phyloP scores from a whole-genome alignment of 73 alveolate genomes.

The Breviolum minutum region DNA sequence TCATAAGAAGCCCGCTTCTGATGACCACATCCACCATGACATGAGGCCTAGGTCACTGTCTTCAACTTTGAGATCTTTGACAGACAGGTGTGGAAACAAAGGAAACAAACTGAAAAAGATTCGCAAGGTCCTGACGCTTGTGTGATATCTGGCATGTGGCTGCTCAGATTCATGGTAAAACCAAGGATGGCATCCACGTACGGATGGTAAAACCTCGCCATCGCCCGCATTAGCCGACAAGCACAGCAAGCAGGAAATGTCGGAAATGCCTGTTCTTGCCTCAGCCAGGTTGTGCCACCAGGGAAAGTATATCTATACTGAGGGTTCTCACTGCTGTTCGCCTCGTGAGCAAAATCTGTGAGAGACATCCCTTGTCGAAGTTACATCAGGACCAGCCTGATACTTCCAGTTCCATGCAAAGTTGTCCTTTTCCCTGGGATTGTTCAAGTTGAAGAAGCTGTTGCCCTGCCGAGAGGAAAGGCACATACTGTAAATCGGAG shows the following conservation, averaged over 20 bases:
- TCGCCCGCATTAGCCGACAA: neutral
- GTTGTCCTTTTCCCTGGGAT: constrained; percentile 49
- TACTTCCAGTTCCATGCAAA: constrained; percentile 55
- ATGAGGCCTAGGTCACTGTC: constrained; percentile 40
- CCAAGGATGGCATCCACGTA: constrained; percentile 47
- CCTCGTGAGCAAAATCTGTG: neutral
- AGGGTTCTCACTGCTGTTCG: constrained; percentile 72
- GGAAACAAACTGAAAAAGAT: neutral
- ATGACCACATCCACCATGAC: constrained; percentile 70
- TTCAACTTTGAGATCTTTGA: neutral
- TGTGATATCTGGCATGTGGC: constrained; percentile 93
- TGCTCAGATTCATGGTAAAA: constrained; percentile 86
- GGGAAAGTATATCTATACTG: constrained; percentile 89
- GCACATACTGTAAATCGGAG: neutral
- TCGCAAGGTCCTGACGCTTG: constrained; percentile 52
- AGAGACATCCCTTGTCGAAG: too few relatives aligned
- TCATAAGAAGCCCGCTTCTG: neutral
- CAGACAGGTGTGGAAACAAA: neutral
- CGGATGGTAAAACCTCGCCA: constrained; percentile 72
- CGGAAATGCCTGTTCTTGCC: neutral
- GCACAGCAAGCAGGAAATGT: too few relatives aligned
- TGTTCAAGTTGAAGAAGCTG: constrained; percentile 89
- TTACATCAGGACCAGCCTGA: neutral
- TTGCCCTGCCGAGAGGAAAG: constrained; percentile 32
- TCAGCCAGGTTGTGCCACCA: constrained; percentile 82